Evolutionary conservation across 164 flowering plant species (phyloP).

Genomic region (Vitis labrusca): DNA sequence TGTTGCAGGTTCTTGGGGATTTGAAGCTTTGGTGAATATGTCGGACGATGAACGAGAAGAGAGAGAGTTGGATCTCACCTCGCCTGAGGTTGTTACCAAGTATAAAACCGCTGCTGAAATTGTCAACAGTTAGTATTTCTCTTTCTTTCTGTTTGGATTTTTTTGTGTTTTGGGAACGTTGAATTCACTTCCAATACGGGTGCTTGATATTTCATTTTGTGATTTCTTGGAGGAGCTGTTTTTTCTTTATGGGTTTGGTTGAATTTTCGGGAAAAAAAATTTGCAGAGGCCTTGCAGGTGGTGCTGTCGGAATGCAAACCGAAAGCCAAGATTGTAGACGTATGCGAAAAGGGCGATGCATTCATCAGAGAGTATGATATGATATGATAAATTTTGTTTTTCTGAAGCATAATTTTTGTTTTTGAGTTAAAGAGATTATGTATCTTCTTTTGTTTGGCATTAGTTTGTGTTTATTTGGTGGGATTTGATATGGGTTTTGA

Average conservation of each 20-base stretch:
- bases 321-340: constrained; percentile 74
- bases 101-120: constrained; percentile 93
- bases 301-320: constrained; percentile 84
- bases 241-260: too few relatives aligned
- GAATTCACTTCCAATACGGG: too few relatives aligned
- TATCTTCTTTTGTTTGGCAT: not conserved
- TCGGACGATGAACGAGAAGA: constrained; percentile 92
- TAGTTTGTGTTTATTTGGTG: not conserved
- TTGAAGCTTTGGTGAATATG: constrained; percentile 24
- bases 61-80: constrained; percentile 90
- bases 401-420: not conserved
- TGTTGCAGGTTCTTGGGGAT: too few relatives aligned
- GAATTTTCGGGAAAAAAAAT: too few relatives aligned
- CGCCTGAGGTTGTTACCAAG: constrained; percentile 88
- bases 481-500: not conserved
- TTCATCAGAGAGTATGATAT: constrained; percentile 74
- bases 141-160: not conserved
- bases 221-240: too few relatives aligned
- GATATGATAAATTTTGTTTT: not conserved
- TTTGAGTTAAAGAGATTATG: not conserved
- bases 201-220: too few relatives aligned
- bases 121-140: constrained; percentile 52
- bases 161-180: too few relatives aligned
- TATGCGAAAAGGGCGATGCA: constrained; percentile 87
- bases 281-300: constrained; percentile 86